Percentiles rank a stretch among this genome's conserved stretches.
Conservation (phyloP, 352 stramenopile genomes). For the Phytophthora ohioensis region DNA sequence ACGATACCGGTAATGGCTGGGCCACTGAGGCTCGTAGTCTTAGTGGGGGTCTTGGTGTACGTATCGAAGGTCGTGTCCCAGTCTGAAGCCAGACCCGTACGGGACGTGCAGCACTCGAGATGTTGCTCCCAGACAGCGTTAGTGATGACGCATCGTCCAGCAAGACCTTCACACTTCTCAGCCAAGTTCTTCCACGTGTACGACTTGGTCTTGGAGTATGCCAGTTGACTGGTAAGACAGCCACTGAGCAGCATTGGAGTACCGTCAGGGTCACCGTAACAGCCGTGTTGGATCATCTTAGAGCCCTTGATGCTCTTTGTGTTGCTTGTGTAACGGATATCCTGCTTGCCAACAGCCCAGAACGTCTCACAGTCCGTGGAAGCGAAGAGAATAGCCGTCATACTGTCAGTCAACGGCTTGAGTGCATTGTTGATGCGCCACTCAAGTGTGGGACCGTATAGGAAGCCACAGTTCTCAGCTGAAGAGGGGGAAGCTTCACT, state of each 20-base stretch:
- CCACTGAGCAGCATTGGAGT: constrained; percentile 79
- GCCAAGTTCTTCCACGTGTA: constrained; percentile 88
- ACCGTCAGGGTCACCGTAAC: constrained; percentile 73
- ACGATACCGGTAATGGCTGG: constrained; percentile 82
- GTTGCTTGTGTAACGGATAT: constrained; percentile 80
- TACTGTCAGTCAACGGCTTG: constrained; percentile 52
- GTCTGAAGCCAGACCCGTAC: constrained; percentile 59
- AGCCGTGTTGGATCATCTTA: constrained; percentile 88
- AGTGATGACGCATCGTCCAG: constrained; percentile 83
- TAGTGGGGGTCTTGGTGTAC: constrained; percentile 65
- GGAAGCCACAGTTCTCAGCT: constrained; percentile 81
- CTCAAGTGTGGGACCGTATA: constrained; percentile 85
- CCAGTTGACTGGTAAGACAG: constrained; percentile 79
- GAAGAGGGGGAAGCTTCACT: constrained; percentile 63
- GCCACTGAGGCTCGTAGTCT: constrained; percentile 67
- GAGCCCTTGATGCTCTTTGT: constrained; percentile 75
- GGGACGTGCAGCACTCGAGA: constrained; percentile 79
- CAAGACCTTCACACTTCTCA: constrained; percentile 79
- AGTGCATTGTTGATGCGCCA: constrained; percentile 80
- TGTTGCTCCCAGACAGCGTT: constrained; percentile 89
- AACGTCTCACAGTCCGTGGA: constrained; percentile 88
- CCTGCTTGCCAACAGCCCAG: constrained; percentile 81
- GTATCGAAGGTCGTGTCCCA: constrained; percentile 80
- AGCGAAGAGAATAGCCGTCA: constrained; percentile 84
- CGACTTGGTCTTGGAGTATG: constrained; percentile 81